These are phyloP conservation scores for Apophysomyces trapeziformis DNA, from an alignment of 371 early-diverging fungal genomes.

Conservation along the genomic window DNA sequence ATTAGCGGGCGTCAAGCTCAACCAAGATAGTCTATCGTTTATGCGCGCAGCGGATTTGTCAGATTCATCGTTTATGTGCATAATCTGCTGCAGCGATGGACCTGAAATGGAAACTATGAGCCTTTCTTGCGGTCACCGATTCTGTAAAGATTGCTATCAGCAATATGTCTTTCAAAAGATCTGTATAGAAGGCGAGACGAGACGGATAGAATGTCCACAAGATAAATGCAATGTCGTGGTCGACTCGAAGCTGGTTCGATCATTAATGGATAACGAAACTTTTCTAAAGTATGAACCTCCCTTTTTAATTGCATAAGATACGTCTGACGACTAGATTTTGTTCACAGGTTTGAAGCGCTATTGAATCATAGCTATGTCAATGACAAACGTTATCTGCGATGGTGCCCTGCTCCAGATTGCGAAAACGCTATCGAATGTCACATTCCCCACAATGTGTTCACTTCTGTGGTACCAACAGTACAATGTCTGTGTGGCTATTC, in stretches of 20 bases:
- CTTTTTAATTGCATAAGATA: too few relatives aligned
- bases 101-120: conserved; percentile 65
- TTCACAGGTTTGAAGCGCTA: conserved; percentile 70
- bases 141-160: conserved; percentile 85
- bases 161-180: conserved; percentile 88
- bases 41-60: conserved; percentile 32
- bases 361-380: conserved; percentile 90
- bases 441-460: conserved; percentile 69
- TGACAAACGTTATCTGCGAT: conserved; percentile 78
- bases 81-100: conserved; percentile 83
- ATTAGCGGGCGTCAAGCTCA: conserved; percentile 73
- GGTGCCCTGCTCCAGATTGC: conserved; percentile 98
- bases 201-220: conserved; percentile 85
- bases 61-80: conserved; percentile 75
- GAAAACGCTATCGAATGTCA: conserved; percentile 92
- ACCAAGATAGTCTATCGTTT: conserved; percentile 26
- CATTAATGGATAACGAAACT: conserved; percentile 57
- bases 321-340: background rate
- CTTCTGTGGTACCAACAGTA: conserved; percentile 85
- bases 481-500: conserved; percentile 76
- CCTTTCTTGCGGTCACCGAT: conserved; percentile 84
- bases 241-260: conserved; percentile 77
- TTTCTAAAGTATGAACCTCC: conserved; percentile 48
- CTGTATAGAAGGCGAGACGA: conserved; percentile 83
- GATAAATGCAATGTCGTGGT: conserved; percentile 81